Evolutionary conservation across 495 filamentous ascomycete genomes (phyloP).

Genomic region (Lentithecium fluviatile): DNA sequence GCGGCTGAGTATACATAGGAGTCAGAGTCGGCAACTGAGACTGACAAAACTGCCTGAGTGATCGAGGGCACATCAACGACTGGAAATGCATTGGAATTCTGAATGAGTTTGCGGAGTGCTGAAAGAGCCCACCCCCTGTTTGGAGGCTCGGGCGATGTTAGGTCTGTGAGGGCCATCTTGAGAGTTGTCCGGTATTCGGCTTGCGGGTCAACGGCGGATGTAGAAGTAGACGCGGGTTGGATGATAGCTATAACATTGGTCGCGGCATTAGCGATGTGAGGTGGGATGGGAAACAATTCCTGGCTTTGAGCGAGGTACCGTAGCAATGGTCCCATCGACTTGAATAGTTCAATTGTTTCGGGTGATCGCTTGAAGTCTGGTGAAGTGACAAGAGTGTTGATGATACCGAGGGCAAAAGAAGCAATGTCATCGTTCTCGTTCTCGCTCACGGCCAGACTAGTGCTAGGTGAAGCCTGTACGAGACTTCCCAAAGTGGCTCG

Average conservation of each 20-base stretch:
- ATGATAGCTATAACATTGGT: conserved; percentile 11
- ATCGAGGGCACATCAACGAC: conserved; percentile 32
- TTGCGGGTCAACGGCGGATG: not conserved
- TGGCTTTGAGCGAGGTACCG: conserved; percentile 13
- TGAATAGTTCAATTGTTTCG: not conserved
- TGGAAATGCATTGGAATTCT: conserved; percentile 12
- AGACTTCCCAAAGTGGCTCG: conserved; percentile 13
- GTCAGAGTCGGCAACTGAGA: conserved; percentile 45
- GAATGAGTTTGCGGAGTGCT: conserved; percentile 63
- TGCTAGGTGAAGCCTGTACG: conserved; percentile 1
- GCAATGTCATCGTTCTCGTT: conserved; percentile 31
- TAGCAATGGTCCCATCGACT: conserved; percentile 10
- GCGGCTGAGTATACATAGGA: conserved; percentile 39
- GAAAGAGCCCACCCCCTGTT: conserved; percentile 77
- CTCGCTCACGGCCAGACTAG: not conserved
- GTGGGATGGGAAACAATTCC: conserved; percentile 1
- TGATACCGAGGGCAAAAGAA: conserved; percentile 34
- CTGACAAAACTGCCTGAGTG: conserved; percentile 34
- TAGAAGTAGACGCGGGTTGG: not conserved
- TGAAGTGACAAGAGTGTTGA: conserved; percentile 23
- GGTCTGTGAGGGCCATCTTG: conserved; percentile 67
- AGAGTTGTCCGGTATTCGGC: conserved; percentile 44
- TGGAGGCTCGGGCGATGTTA: conserved; percentile 72
- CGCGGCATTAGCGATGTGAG: conserved; percentile 24
- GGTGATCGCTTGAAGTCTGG: conserved; percentile 22